Percentiles rank a stretch among this genome's conserved stretches.
Conservation (phyloP, 148 eudicot genomes). For the Agrostemma githago region DNA sequence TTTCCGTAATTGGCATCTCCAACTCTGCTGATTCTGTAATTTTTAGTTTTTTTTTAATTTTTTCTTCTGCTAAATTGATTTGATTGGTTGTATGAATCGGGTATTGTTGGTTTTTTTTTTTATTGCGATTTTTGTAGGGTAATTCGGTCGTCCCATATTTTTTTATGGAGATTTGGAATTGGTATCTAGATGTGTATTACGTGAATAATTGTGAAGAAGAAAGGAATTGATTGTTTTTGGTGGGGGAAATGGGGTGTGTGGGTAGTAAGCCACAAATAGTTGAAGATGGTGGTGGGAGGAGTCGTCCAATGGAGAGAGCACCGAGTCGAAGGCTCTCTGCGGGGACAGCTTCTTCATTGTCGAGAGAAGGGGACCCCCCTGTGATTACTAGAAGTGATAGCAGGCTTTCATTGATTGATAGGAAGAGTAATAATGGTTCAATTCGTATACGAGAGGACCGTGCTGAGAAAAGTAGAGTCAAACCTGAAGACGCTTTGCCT, state of each 20-base stretch:
- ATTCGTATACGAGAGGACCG: constrained; percentile 44
- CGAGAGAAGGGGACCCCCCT: constrained; percentile 38
- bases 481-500: constrained; percentile 35
- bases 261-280: constrained; percentile 50
- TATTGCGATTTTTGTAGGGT: background rate
- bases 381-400: constrained; percentile 47
- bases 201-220: constrained; percentile 4
- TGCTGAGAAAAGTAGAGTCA: constrained; percentile 42
- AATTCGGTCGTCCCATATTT: background rate
- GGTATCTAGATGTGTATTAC: constrained; percentile 10
- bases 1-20: constrained; percentile 3
- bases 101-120: background rate
- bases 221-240: constrained; percentile 20
- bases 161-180: constrained; percentile 6
- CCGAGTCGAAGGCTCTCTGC: constrained; percentile 39
- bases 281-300: constrained; percentile 32
- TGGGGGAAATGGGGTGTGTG: constrained; percentile 56
- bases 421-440: constrained; percentile 42
- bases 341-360: constrained; percentile 17
- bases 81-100: background rate
- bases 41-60: background rate
- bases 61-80: background rate
- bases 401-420: constrained; percentile 45
- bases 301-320: constrained; percentile 35
- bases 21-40: background rate